Evolutionary conservation across 2,329 filamentous ascomycete genomes (phyloP).

Genomic region (Trichothecium sympodiale): DNA sequence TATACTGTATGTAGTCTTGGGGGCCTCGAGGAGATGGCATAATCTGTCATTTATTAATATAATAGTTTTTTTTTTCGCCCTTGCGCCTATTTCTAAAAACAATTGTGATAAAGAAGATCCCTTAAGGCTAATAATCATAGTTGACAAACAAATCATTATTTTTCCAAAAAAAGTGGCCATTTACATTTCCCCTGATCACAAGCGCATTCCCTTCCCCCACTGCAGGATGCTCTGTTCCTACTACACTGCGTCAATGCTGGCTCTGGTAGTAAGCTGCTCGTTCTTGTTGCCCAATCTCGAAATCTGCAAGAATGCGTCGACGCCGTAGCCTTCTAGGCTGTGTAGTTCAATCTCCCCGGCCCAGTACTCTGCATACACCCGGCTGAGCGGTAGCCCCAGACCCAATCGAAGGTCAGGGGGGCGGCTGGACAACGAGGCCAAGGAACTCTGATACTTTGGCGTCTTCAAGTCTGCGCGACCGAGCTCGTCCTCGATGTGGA

Average conservation of each 20-base stretch:
- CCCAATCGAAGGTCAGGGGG: conserved; percentile 81
- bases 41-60: too few species aligned
- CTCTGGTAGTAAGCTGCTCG: conserved; percentile 74
- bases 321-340: conserved; percentile 88
- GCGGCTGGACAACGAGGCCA: conserved; percentile 69
- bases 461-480: conserved; percentile 28
- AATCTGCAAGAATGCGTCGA: conserved; percentile 92
- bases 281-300: conserved; percentile 97
- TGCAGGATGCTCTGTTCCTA: too few species aligned
- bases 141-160: too few species aligned
- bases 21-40: too few species aligned
- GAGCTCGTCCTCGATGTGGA: conserved; percentile 41
- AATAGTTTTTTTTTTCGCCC: too few species aligned
- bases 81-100: neutral
- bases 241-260: conserved; percentile 66
- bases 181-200: too few species aligned
- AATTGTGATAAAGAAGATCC: neutral
- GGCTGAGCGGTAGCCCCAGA: conserved; percentile 86
- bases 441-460: conserved; percentile 44
- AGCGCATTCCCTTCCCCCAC: too few species aligned
- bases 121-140: neutral
- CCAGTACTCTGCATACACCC: conserved; percentile 97
- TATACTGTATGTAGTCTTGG: too few species aligned
- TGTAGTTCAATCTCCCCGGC: conserved; percentile 85
- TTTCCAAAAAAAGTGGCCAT: too few species aligned